Evolutionary conservation across 2,329 filamentous ascomycete species (phyloP).

Genomic region (Fusarium sarcochroum): DNA sequence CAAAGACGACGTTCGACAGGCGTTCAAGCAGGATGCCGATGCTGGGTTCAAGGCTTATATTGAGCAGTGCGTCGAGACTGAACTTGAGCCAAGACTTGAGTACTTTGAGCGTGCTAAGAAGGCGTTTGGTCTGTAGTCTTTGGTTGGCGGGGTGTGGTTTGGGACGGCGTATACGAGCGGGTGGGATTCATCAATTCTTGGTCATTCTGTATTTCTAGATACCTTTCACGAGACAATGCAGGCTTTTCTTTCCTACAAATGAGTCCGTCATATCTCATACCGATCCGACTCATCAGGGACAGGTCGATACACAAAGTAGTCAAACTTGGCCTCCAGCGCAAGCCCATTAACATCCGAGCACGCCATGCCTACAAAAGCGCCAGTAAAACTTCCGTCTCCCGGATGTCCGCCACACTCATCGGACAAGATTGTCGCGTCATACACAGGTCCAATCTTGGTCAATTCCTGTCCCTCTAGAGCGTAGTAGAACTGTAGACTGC

Average conservation of each 20-base stretch:
- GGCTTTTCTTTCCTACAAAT: neutral
- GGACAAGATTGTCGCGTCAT: constrained; percentile 71
- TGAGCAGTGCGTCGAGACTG: constrained; percentile 60
- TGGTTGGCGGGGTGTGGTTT: neutral
- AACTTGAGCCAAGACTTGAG: constrained; percentile 50
- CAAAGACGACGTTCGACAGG: constrained; percentile 48
- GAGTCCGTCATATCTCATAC: constrained; percentile 50
- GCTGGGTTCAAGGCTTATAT: constrained; percentile 63
- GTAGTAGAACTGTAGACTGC: constrained; percentile 69
- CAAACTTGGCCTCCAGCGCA: constrained; percentile 62
- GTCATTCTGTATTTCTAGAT: neutral
- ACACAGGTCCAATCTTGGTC: constrained; percentile 66
- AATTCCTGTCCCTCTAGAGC: constrained; percentile 62
- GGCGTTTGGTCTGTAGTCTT: constrained; percentile 58
- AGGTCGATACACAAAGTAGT: constrained; percentile 66
- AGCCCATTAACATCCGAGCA: constrained; percentile 69
- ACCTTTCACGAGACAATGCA: neutral
- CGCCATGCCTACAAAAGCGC: constrained; percentile 70
- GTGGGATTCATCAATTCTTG: neutral
- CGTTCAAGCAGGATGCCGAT: constrained; percentile 57
- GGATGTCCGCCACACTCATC: constrained; percentile 75
- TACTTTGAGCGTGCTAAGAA: constrained; percentile 64
- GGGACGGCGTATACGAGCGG: neutral
- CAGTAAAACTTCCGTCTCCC: constrained; percentile 74
- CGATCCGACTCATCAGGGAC: constrained; percentile 62